Evolutionary conservation across 805 yeast species (phyloP).

Genomic region (Clavispora santaluciae): DNA sequence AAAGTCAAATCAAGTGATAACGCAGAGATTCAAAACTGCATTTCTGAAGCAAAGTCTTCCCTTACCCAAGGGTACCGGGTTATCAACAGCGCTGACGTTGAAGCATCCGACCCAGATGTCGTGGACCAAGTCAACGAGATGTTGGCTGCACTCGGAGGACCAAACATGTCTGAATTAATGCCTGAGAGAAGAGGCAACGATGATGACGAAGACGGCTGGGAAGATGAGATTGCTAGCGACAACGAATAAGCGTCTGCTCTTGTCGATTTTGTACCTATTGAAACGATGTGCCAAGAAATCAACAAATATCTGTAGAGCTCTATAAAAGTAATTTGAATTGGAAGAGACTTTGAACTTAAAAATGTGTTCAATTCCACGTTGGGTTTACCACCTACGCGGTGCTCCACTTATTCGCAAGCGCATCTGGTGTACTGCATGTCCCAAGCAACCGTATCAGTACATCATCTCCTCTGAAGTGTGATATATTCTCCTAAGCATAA

Average conservation of each 20-base stretch:
- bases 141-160: constrained; percentile 58
- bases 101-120: constrained; percentile 57
- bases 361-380: no score
- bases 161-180: constrained; percentile 40
- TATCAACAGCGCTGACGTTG: constrained; percentile 29
- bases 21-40: constrained; percentile 23
- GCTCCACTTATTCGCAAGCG: neutral
- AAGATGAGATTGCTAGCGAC: constrained; percentile 44
- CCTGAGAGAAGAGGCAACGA: constrained; percentile 27
- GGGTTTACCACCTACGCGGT: neutral
- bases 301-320: no score
- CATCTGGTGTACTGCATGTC: constrained; percentile 1
- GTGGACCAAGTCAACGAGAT: constrained; percentile 47
- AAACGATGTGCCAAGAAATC: no score
- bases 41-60: constrained; percentile 40
- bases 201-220: constrained; percentile 43
- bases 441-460: neutral
- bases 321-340: no score
- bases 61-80: constrained; percentile 44
- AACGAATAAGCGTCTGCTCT: constrained; percentile 12
- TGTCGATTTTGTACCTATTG: no score
- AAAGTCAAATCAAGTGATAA: constrained; percentile 16
- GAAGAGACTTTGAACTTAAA: no score
- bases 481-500: constrained; percentile 3
- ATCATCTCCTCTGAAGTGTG: neutral